Evolutionary conservation across 2,329 filamentous ascomycete species (phyloP).

Genomic region (Fusarium pilosicola): DNA sequence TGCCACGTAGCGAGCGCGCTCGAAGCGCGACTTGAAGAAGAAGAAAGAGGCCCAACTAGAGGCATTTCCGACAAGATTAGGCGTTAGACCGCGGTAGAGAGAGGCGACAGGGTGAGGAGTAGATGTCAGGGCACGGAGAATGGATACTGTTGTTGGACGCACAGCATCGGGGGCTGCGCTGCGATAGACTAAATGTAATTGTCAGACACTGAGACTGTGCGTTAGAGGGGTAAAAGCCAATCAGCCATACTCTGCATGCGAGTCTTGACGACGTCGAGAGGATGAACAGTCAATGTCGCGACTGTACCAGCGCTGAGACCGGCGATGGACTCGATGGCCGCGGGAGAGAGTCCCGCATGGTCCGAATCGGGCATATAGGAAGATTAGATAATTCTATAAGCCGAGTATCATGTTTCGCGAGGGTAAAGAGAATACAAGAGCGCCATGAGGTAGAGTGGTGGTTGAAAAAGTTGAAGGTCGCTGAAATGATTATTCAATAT

Average conservation of each 20-base stretch:
- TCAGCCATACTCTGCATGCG: constrained; percentile 81
- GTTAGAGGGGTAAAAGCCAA: not conserved
- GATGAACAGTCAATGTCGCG: constrained; percentile 88
- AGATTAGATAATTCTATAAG: constrained; percentile 5
- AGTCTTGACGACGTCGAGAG: constrained; percentile 96
- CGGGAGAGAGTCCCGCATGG: constrained; percentile 74
- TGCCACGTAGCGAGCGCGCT: constrained; percentile 52
- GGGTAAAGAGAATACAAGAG: not conserved
- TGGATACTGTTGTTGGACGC: constrained; percentile 59
- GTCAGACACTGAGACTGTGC: not conserved
- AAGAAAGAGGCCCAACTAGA: constrained; percentile 94
- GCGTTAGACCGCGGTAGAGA: constrained; percentile 88
- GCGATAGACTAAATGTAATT: constrained; percentile 58
- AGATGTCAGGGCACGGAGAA: constrained; percentile 60
- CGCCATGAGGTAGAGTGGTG: not conserved
- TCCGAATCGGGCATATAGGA: constrained; percentile 58
- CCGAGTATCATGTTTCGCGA: constrained; percentile 42
- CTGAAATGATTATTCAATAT: constrained; percentile 25
- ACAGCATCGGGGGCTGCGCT: constrained; percentile 52
- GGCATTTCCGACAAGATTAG: constrained; percentile 91
- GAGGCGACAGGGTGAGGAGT: constrained; percentile 70
- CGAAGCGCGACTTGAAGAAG: constrained; percentile 72
- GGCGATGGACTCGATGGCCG: constrained; percentile 85
- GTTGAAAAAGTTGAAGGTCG: not conserved
- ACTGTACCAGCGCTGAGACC: constrained; percentile 89